Evolutionary conservation across 768 basidiomycete genomes (phyloP).

Genomic region (Mycena venus): DNA sequence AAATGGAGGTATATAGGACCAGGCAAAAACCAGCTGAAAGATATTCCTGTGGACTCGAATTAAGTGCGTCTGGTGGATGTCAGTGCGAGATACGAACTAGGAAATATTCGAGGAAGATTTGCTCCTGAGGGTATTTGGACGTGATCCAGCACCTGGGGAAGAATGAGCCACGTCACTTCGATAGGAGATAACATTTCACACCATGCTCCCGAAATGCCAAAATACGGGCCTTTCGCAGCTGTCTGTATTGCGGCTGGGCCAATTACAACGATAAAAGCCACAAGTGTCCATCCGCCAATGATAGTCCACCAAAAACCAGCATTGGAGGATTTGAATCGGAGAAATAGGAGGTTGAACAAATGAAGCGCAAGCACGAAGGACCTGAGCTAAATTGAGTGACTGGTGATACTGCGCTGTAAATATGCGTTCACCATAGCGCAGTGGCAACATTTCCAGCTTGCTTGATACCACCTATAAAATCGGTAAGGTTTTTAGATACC

Average conservation of each 20-base stretch:
- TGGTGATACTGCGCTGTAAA: background rate
- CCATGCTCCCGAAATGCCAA: conserved; percentile 60
- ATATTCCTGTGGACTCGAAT: conserved; percentile 38
- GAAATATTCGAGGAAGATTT: conserved; percentile 58
- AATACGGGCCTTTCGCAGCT: conserved; percentile 53
- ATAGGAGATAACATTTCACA: conserved; percentile 29
- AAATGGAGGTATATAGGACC: conserved; percentile 39
- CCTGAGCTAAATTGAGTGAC: conserved; percentile 40
- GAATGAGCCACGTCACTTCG: background rate
- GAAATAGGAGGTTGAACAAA: conserved; percentile 53
- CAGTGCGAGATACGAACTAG: conserved; percentile 46
- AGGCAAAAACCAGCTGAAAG: conserved; percentile 39
- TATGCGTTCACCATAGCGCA: conserved; percentile 45
- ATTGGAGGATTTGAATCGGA: conserved; percentile 43
- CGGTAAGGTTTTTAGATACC: background rate
- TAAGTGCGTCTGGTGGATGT: background rate
- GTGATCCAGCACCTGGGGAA: conserved; percentile 59
- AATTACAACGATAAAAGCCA: conserved; percentile 48
- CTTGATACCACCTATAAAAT: conserved; percentile 48
- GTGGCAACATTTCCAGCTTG: conserved; percentile 59
- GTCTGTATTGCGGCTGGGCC: conserved; percentile 54
- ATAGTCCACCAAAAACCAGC: conserved; percentile 43
- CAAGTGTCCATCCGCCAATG: conserved; percentile 50
- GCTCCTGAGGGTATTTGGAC: conserved; percentile 51
- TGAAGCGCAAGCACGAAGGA: conserved; percentile 41